Base-by-base conservation (phyloP, 108 stramenopile genomes). In the Stephanodiscus triporus region DNA sequence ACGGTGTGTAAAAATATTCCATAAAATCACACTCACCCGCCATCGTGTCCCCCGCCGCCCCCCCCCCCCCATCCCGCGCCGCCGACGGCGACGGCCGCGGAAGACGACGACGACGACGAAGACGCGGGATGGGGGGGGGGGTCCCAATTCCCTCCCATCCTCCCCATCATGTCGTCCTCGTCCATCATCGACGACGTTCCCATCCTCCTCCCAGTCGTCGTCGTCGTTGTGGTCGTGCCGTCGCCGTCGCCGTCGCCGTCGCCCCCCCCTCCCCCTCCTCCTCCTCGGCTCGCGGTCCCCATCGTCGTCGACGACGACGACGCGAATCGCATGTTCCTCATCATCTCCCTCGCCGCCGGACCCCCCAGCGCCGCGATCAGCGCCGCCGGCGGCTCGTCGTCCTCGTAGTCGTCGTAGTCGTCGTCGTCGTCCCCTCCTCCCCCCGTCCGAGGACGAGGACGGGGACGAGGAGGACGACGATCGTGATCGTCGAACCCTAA, bases 291-390 rank as follows among this genome's bases (percentile, higher is more conserved):
- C 54, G 48, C 54, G 27, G n/a, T 29, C 42, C 17, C 49, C 20
- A 27, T 50, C 68, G 51, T 6, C 5, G 10, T 45, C 63, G 42
- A 45, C 42, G 16, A 23, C 63, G 26, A 45, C 63, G 42, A n/a
- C 40, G 40, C 40, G 11, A 1, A 9, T 1, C 40, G 40, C 40
- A 29, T 66, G 47, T 26, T n/a, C n/a, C 47, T 37, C 78, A 84
- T 76, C 42, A 56, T 38, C 14, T 53, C 55, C 14, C 63, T 73
- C 6, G 61, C 72, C 2, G 49, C 56, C 3, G 68, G 56, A 11
- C 56, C 82, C 63, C 51, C 80, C 73, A 77, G 36, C 16, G 76
- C 84, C 22, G 68, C 73, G 48, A 77, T 43, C 3, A 82, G 60
- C 27, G 81, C 72, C n/a, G 72, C 73, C 6, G 30, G 30, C 24